Base-by-base conservation (phyloP, 2,329 filamentous ascomycete species). In the Aureobasidium zeae region DNA sequence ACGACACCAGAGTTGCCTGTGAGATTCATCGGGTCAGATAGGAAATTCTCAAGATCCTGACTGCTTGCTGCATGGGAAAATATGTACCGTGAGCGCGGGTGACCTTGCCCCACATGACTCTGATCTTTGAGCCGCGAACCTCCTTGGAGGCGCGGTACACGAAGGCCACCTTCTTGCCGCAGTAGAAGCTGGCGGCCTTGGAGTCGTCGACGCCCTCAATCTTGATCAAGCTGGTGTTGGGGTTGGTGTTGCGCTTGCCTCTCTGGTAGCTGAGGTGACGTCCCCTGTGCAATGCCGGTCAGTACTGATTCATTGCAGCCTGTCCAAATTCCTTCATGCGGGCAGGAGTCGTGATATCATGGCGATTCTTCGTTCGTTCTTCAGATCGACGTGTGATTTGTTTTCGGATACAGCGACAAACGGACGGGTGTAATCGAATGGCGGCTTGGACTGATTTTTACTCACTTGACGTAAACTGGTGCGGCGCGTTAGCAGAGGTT, bases 71-170 rank as follows among this genome's bases (percentile, higher is more conserved):
- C 43, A 11, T 37, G 33, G 29, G 19, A 33, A 30, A 25, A 37
- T 30, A 51, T 62, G 61, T 84, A 89, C 85, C 89, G 74, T 96
- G 89, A 68, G 87, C 82, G 66, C 87, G 77, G 67, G 86, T 94
- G 68, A 96, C 83, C 78, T 94, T 95, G 76, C 89, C 89, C 87
- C 88, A 96, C 76, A 96, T 95, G 61, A 96, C 69, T 66, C 89
- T 81, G 74, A 96, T 93, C 83, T 96, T 96, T 69, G 87, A 89
- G 68, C 91, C 91, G 63, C 89, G 85, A 65, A 94, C 78, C 77
- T 94, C 86, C 73, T 81, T 88, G 72, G 86, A 81, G 61, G 82
- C 89, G 66, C 88, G 86, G 80, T 96, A 98, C 72, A 98, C 87
- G 72, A 87, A 98, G 68, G 91, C 91, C 68, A 96, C 81, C 76